Base-by-base conservation (phyloP, 768 basidiomycete genomes). In the Butyriboletus loyo region DNA sequence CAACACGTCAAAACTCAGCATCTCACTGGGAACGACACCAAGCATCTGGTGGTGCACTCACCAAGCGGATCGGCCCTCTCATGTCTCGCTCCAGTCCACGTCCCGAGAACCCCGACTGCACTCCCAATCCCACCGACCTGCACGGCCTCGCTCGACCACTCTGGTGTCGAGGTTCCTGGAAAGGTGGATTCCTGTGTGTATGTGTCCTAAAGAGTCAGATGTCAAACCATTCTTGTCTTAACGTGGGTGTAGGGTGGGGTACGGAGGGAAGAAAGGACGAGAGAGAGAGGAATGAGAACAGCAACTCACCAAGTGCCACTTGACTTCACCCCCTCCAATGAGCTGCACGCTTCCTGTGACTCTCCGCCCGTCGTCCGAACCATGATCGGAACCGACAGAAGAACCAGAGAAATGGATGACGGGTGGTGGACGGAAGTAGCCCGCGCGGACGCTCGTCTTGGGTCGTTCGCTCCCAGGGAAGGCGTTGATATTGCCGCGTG, bases 111-210 rank as follows among this genome's bases (percentile, higher is more conserved):
- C 9, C 84, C 83, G 21, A 73, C 60, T 0, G 74, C 75, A n/a
- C 79, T 79, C 7, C 80, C 80, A 15, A 79, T 66, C 2, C 75
- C 76, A 13, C 84, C 84, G 11, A 84, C 63, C 53, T 85, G 83
- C 0, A 84, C 67, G n/a, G 74, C 79, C 54, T 85, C 82, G 13
- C 73, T 77, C 2, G 70, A 66, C 83, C 82, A 84, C 54, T 81
- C 75, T 0, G 75, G 69, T 5, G 53, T 53, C 19, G 63, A 60
- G 17, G 73, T 65, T 11, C 69, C 69, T 0, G 66, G 47, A 15
- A 68, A 54, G 21, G 56, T 64, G 5, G 75, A 72, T 1, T 64
- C 70, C 71, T 77, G 58, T 15, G 37, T 39, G 21, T 46, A 49
- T 2, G 62, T 64, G 28, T 66, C 56, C 61, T 63, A 34, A 2